These are phyloP conservation scores for Holtermannia corniformis DNA, from an alignment of 768 basidiomycete genomes.

Conservation along the genomic window DNA sequence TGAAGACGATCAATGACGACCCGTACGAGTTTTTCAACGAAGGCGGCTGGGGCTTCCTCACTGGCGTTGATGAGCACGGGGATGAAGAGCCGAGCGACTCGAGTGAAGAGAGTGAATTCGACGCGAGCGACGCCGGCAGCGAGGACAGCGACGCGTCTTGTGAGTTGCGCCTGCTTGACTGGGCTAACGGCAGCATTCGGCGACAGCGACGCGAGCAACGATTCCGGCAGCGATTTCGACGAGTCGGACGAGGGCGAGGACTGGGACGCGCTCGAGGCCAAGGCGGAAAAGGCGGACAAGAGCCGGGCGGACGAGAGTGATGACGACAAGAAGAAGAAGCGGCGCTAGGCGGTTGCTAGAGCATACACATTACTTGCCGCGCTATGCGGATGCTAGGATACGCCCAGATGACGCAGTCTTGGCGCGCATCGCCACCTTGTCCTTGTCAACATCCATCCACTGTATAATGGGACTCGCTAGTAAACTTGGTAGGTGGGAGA, in stretches of 20 bases:
- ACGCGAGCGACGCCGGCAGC: slow-evolving; percentile 42
- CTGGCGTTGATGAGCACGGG: slow-evolving; percentile 43
- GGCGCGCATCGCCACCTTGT: too few relatives aligned
- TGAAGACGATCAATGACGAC: slow-evolving; percentile 96
- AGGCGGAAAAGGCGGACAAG: slow-evolving; percentile 51
- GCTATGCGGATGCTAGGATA: too few relatives aligned
- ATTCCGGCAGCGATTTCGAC: slow-evolving; percentile 28
- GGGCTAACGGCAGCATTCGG: slow-evolving; percentile 32
- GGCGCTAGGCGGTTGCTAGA: background rate
- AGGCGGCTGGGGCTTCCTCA: slow-evolving; percentile 92
- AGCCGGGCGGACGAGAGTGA: background rate
- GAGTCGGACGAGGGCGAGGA: slow-evolving; percentile 61
- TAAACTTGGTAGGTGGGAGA: slow-evolving; percentile 15
- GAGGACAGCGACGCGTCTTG: slow-evolving; percentile 48
- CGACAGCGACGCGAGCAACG: slow-evolving; percentile 31
- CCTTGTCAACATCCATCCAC: too few relatives aligned
- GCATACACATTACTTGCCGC: background rate
- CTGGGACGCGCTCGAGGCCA: slow-evolving; percentile 90
- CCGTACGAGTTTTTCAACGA: slow-evolving; percentile 91
- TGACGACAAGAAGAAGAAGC: background rate
- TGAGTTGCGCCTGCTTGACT: slow-evolving; percentile 51
- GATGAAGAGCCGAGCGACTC: slow-evolving; percentile 39
- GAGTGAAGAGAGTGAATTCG: slow-evolving; percentile 31
- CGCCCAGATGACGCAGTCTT: too few relatives aligned
- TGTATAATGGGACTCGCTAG: slow-evolving; percentile 35